Evolutionary conservation across 2,329 filamentous ascomycete species (phyloP), one percentile per base, ranked within the genome.

Genomic region (Lasiodiplodia theobromae): DNA sequence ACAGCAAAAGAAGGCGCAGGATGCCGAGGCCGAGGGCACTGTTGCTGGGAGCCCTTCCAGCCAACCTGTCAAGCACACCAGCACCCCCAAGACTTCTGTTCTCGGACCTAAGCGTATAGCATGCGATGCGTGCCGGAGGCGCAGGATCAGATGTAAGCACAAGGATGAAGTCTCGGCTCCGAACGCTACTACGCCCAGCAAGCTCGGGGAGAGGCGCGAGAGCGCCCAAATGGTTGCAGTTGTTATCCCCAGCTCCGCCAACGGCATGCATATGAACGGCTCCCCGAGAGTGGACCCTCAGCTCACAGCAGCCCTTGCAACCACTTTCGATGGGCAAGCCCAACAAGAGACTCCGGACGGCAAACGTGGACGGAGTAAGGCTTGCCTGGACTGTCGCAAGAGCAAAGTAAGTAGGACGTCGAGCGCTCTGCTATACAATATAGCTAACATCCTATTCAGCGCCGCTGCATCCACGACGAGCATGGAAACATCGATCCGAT

Each of bases 391-490:
- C 72, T 91, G 88, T 77, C 85, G 88, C 56, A 90, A 89, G 76
- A 89, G 87, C 83, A 90, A 90, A 83, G 88, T 89, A 75, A 77
- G 85, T 78, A 16, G 23, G 38, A 69, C 16, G 34, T 25, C 12
- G 21, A 31, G 63, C 7, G 28, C 52, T 18, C 23, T 49, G 31
- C 49, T 14, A 38, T 21, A 14, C 64, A n/a, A 31, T 25, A 53
- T 47, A 73, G 21, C 49, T 71, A 72, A 76, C 73, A 74, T 69
- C 74, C 53, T 25, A 31, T 23, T 68, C 14, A 90, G 88, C 87
- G 88, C 69, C 87, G 88, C 73, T 91, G 88, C 74, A 88, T 90
- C 60, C 88, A 91, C 73, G 88, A 90, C 73, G 87, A 89, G 71
- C 85, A 86, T 71, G 88, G 88, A 62, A 85, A 87, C 68, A 84